A percentile compares a stretch with the other conserved stretches of the same genome.
Conservation (phyloP, 768 basidiomycete genomes). For the Amylocystis lapponica region DNA sequence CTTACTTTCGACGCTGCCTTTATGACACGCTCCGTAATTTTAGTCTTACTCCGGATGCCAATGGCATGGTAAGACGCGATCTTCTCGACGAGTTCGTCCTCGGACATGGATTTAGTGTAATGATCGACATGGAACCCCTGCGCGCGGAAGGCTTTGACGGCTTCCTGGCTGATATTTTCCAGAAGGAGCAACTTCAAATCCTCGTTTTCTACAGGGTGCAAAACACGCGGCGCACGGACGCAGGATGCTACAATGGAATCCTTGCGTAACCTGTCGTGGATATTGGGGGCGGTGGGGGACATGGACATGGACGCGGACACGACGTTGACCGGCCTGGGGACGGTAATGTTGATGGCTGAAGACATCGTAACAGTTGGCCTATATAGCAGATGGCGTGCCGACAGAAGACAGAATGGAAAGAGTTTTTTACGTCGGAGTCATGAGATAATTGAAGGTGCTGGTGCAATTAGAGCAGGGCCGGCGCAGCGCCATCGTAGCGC, state of each 20-base stretch:
- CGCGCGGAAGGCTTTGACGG: conserved; percentile 69
- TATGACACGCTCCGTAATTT: conserved; percentile 86
- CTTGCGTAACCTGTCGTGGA: conserved; percentile 41
- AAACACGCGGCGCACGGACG: conserved; percentile 59
- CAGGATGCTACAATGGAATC: conserved; percentile 26
- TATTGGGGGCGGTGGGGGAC: conserved; percentile 43
- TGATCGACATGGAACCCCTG: conserved; percentile 94
- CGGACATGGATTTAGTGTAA: conserved; percentile 76
- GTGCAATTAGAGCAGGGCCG: too few relatives aligned
- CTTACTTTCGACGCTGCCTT: conserved; percentile 80
- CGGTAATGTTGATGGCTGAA: conserved; percentile 40
- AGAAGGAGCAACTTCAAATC: conserved; percentile 78
- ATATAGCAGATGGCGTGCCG: too few relatives aligned
- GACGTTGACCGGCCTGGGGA: conserved; percentile 27
- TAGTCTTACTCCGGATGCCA: conserved; percentile 97
- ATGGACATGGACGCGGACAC: too few relatives aligned
- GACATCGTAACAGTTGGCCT: too few relatives aligned
- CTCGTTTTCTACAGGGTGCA: conserved; percentile 80
- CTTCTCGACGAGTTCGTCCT: conserved; percentile 85
- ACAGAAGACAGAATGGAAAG: too few relatives aligned
- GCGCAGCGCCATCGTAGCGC: neutral
- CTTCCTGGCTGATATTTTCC: conserved; percentile 93
- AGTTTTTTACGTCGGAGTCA: too few relatives aligned
- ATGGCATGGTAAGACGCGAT: conserved; percentile 87
- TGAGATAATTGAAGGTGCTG: too few relatives aligned